Conservation (phyloP, 139 green algal genomes). For the Chlorella vulgaris region DNA sequence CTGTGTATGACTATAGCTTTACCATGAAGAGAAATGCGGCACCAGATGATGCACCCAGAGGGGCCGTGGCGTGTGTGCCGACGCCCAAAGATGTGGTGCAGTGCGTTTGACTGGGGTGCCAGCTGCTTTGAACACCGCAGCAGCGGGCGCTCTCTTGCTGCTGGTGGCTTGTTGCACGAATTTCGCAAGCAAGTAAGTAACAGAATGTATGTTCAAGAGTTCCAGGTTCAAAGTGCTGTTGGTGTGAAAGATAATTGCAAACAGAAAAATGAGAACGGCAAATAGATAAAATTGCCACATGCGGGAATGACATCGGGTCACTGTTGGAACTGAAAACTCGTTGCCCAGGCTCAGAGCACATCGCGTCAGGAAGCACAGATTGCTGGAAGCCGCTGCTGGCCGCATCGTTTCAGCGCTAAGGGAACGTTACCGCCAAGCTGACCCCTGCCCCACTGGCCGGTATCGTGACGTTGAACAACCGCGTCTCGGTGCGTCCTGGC, state of each 20-base stretch:
- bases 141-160: too few species aligned
- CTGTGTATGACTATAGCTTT: slow-evolving; percentile 44
- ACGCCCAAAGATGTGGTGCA: slow-evolving; percentile 45
- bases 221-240: too few species aligned
- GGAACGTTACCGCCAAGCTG: slow-evolving; percentile 27
- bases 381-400: background rate
- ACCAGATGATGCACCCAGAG: slow-evolving; percentile 6
- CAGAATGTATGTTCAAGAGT: too few species aligned
- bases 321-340: too few species aligned
- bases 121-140: too few species aligned
- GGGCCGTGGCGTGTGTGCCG: slow-evolving; percentile 37
- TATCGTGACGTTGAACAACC: slow-evolving; percentile 21
- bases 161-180: background rate
- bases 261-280: background rate
- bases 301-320: too few species aligned
- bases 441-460: slow-evolving; percentile 29
- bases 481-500: slow-evolving; percentile 21
- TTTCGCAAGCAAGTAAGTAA: too few species aligned
- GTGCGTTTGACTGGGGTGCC: slow-evolving; percentile 47
- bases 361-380: background rate
- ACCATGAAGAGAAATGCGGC: slow-evolving; percentile 3
- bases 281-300: too few species aligned
- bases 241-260: too few species aligned
- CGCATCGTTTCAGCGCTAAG: too few species aligned
- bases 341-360: background rate